phyloP scores from a whole-genome alignment of 2,329 filamentous ascomycete genomes.

The Biscogniauxia mediterranea region DNA sequence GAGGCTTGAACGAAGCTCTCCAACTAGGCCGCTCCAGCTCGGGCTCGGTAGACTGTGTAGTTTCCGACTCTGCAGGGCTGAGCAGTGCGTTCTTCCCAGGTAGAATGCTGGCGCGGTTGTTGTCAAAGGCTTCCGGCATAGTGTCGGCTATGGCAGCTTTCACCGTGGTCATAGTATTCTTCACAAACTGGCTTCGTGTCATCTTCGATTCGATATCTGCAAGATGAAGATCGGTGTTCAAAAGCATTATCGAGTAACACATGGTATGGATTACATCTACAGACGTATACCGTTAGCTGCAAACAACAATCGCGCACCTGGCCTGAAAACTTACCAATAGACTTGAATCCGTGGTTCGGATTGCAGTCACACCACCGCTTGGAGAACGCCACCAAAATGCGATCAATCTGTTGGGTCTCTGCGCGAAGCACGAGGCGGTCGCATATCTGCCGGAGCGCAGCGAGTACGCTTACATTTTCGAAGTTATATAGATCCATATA shows the following conservation, averaged over 20 bases:
- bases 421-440: conserved; percentile 78
- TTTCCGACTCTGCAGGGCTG: conserved; percentile 27
- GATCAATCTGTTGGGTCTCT: conserved; percentile 95
- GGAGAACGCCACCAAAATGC: conserved; percentile 86
- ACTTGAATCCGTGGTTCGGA: conserved; percentile 87
- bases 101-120: conserved; percentile 52
- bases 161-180: conserved; percentile 93
- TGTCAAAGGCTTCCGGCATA: conserved; percentile 61
- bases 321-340: conserved; percentile 55
- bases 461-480: conserved; percentile 73
- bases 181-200: conserved; percentile 91
- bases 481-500: conserved; percentile 96
- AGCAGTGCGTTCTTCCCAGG: conserved; percentile 39
- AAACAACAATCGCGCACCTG: background rate
- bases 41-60: conserved; percentile 13
- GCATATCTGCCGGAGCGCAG: conserved; percentile 77
- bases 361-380: conserved; percentile 93
- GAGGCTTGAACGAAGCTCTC: conserved; percentile 49
- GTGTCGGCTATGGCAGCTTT: conserved; percentile 72
- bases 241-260: conserved; percentile 89
- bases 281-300: conserved; percentile 32
- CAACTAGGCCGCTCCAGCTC: conserved; percentile 29
- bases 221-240: conserved; percentile 94
- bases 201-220: conserved; percentile 96
- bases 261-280: conserved; percentile 94